These are phyloP conservation scores for Xylaria telfairii DNA, from an alignment of 495 filamentous ascomycete species.

Conservation along the genomic window DNA sequence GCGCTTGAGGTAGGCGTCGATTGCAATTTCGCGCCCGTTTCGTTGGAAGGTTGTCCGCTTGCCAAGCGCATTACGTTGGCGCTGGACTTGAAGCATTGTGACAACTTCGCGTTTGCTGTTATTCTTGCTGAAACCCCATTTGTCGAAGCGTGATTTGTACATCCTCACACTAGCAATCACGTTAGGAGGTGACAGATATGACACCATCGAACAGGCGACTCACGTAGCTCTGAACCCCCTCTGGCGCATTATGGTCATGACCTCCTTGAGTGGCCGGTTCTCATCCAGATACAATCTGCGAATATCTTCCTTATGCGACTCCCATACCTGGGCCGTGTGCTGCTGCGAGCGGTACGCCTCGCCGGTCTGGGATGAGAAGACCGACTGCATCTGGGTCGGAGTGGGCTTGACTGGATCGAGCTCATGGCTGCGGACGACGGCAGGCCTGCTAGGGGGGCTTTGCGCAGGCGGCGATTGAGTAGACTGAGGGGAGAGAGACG, in stretches of 20 bases:
- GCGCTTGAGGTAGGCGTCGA: constrained; percentile 45
- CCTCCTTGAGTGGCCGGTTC: constrained; percentile 42
- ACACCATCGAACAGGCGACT: constrained; percentile 24
- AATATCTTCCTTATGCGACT: constrained; percentile 43
- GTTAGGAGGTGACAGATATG: constrained; percentile 26
- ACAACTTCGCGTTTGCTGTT: constrained; percentile 45
- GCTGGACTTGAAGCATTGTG: constrained; percentile 45
- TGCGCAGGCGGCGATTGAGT: constrained; percentile 28
- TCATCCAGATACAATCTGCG: constrained; percentile 43
- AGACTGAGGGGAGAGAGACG: constrained; percentile 25
- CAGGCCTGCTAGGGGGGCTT: constrained; percentile 27
- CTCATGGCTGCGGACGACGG: constrained; percentile 30
- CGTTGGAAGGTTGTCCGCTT: constrained; percentile 45
- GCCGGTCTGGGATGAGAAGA: constrained; percentile 42
- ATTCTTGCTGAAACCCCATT: constrained; percentile 45
- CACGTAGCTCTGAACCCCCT: constrained; percentile 46
- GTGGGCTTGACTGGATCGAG: constrained; percentile 30
- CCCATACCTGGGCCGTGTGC: constrained; percentile 41
- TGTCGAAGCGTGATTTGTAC: constrained; percentile 44
- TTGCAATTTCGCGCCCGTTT: constrained; percentile 44
- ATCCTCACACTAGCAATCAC: constrained; percentile 35
- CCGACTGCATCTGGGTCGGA: constrained; percentile 38
- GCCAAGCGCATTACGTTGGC: constrained; percentile 44
- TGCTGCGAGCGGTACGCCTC: constrained; percentile 41
- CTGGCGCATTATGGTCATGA: constrained; percentile 46